Evolutionary conservation across 208 protist species (phyloP).

Genomic region (Tetramitus jugosus): DNA sequence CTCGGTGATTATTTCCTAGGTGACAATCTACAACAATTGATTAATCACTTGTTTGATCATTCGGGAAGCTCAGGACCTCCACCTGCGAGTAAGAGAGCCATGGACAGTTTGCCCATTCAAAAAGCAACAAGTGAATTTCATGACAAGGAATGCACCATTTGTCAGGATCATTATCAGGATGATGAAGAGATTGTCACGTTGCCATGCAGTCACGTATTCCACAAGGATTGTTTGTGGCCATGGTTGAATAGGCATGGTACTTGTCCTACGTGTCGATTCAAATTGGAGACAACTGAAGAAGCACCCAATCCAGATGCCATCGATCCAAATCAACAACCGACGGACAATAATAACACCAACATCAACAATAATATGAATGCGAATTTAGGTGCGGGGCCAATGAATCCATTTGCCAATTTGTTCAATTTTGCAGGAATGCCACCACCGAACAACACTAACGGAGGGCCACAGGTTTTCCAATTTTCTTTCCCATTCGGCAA

Average conservation of each 20-base stretch:
- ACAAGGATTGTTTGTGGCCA: conserved; percentile 24
- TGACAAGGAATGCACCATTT: conserved; percentile 16
- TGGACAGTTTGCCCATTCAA: background rate
- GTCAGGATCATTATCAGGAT: conserved; percentile 13
- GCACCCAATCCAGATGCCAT: too few species aligned
- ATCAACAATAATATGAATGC: too few species aligned
- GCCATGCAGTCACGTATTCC: conserved; percentile 26
- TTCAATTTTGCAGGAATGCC: too few species aligned
- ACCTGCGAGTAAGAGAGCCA: background rate
- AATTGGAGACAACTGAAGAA: too few species aligned
- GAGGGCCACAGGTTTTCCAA: too few species aligned
- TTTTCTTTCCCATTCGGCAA: too few species aligned
- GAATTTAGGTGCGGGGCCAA: too few species aligned
- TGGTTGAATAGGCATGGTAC: conserved; percentile 2
- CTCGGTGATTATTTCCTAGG: conserved; percentile 4
- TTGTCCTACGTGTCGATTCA: conserved; percentile 26
- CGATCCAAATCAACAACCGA: too few species aligned
- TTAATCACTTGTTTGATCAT: background rate
- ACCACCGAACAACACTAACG: too few species aligned
- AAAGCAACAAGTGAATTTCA: background rate
- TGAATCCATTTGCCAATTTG: too few species aligned
- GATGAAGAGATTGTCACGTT: conserved; percentile 9
- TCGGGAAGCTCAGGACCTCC: background rate
- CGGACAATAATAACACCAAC: too few species aligned
- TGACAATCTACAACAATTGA: background rate